These are phyloP conservation scores for Tylopilus sp. DNA, from an alignment of 768 basidiomycete genomes.

Conservation along the genomic window DNA sequence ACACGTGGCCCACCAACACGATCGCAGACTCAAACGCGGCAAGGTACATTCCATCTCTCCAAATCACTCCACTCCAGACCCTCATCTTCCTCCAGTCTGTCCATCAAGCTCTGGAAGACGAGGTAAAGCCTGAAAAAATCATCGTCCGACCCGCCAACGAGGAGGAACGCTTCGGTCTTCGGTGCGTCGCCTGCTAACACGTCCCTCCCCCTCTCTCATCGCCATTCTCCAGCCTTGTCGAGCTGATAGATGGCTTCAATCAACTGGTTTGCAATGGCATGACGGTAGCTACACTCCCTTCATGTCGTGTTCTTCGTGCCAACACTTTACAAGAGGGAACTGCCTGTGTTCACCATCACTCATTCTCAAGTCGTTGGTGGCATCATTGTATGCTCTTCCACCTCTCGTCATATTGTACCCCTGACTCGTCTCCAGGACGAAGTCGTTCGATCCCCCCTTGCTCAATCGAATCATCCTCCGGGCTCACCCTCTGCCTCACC, in stretches of 20 bases:
- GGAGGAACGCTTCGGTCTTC: slow-evolving; percentile 78
- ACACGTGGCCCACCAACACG: slow-evolving; percentile 52
- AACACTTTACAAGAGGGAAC: slow-evolving; percentile 55
- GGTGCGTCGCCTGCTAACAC: slow-evolving; percentile 39
- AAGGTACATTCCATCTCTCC: slow-evolving; percentile 38
- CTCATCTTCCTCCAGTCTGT: slow-evolving; percentile 45
- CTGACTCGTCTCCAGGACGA: slow-evolving; percentile 45
- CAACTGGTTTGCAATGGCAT: slow-evolving; percentile 45
- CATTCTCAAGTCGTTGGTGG: slow-evolving; percentile 65
- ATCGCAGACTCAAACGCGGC: slow-evolving; percentile 51
- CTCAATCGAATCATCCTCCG: slow-evolving; percentile 6
- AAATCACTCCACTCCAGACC: too few species aligned
- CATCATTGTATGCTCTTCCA: slow-evolving; percentile 51
- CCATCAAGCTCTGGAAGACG: slow-evolving; percentile 74
- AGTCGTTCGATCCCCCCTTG: slow-evolving; percentile 25
- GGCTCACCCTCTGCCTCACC: slow-evolving; percentile 22
- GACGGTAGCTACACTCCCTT: slow-evolving; percentile 43
- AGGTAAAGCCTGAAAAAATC: slow-evolving; percentile 59
- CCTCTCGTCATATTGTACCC: neutral
- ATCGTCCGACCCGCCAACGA: slow-evolving; percentile 45
- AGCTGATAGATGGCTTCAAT: slow-evolving; percentile 65
- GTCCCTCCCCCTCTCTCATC: neutral
- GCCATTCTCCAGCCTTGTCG: slow-evolving; percentile 51
- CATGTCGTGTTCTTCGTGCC: neutral
- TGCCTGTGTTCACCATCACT: slow-evolving; percentile 79